Evolutionary conservation across 1,139 yeast species (phyloP).

Genomic region (Arxiozyma telluris): DNA sequence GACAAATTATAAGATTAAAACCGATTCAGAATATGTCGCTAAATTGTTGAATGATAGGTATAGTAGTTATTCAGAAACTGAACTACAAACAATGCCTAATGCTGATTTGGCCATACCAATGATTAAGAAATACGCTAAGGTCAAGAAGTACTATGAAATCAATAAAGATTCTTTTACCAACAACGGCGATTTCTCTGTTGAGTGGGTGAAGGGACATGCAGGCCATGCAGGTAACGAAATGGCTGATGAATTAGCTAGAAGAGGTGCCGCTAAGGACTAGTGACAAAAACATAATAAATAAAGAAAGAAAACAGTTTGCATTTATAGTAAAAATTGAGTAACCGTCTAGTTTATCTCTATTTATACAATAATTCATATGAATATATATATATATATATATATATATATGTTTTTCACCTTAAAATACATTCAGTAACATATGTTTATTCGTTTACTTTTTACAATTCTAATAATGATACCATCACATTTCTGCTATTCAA

Average conservation of each 20-base stretch:
- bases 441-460: no score
- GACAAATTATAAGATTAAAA: conserved; percentile 35
- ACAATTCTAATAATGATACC: no score
- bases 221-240: conserved; percentile 63
- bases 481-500: neutral
- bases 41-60: conserved; percentile 46
- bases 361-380: no score
- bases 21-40: conserved; percentile 51
- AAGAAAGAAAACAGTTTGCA: neutral
- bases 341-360: no score
- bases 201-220: conserved; percentile 66
- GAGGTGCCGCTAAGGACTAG: conserved; percentile 40
- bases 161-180: conserved; percentile 20
- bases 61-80: conserved; percentile 30
- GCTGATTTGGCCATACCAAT: conserved; percentile 23
- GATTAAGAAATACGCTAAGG: conserved; percentile 20
- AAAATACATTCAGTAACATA: neutral
- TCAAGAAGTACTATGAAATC: conserved; percentile 27
- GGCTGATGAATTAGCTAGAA: conserved; percentile 69
- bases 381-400: neutral
- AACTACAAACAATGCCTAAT: conserved; percentile 26
- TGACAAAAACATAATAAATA: neutral
- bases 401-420: neutral
- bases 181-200: conserved; percentile 34
- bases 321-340: no score